Percentiles rank a stretch among this genome's conserved stretches.
These are phyloP conservation scores for Pugionium cornutum DNA, from an alignment of 345 rosid genomes.

Conservation along the genomic window DNA sequence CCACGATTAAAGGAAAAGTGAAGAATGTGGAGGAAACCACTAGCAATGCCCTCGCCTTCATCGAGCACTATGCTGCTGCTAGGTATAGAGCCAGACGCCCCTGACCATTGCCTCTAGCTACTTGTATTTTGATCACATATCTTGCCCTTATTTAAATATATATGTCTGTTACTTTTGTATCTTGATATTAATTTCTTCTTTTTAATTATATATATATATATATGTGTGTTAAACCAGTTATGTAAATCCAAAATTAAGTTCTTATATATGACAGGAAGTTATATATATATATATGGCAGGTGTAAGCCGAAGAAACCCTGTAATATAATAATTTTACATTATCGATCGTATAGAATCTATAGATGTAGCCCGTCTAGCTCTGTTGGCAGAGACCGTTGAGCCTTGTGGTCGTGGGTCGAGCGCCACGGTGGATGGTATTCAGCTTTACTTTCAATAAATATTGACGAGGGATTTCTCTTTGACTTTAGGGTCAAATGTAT, in stretches of 20 bases:
- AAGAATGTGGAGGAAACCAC: conserved; percentile 73
- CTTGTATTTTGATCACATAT: conserved; percentile 17
- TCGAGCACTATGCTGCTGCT: conserved; percentile 61
- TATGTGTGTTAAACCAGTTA: not conserved
- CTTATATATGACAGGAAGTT: not conserved
- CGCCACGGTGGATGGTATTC: no score
- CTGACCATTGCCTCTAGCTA: conserved; percentile 7
- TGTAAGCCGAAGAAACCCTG: no score
- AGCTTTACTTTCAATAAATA: no score
- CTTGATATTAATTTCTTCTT: conserved; percentile 5
- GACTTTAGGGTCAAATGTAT: no score
- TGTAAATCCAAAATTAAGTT: not conserved
- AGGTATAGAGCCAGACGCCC: conserved; percentile 43
- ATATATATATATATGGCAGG: no score
- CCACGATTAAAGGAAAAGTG: conserved; percentile 71
- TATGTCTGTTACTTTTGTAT: conserved; percentile 17
- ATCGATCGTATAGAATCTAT: no score
- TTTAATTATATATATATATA: not conserved
- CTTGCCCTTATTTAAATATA: not conserved
- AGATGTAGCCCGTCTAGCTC: no score
- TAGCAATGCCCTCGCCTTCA: conserved; percentile 78
- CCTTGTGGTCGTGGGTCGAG: no score
- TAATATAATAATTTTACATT: no score
- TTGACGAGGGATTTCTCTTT: no score
- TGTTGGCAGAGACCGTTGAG: no score